A percentile compares a stretch with the other conserved stretches of the same genome.
These are phyloP conservation scores for Diplodia intermedia DNA, from an alignment of 2,329 filamentous ascomycete species.

Conservation along the genomic window DNA sequence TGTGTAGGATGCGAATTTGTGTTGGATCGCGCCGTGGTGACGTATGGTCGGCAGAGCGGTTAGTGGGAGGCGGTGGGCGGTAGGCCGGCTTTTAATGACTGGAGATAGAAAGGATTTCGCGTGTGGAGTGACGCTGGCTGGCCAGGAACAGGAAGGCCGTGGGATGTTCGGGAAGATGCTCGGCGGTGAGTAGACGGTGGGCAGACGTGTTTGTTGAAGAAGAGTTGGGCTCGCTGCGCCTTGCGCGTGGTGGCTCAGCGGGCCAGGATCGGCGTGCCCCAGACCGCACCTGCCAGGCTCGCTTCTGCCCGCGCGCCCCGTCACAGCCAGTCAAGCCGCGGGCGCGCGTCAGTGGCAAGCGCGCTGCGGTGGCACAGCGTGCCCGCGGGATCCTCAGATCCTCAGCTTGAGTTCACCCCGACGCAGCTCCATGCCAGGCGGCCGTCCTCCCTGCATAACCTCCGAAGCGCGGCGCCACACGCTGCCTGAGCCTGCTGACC, in stretches of 20 bases:
- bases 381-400: background rate
- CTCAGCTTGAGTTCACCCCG: background rate
- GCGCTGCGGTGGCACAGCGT: slow-evolving; percentile 4
- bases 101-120: background rate
- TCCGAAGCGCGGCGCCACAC: slow-evolving; percentile 18
- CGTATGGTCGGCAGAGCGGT: background rate
- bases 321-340: background rate
- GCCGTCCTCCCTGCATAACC: background rate
- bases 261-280: slow-evolving; percentile 5
- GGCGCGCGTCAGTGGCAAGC: background rate
- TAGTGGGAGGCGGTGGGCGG: slow-evolving; percentile 5
- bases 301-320: background rate
- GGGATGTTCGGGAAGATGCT: background rate
- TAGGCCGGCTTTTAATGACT: slow-evolving; percentile 5
- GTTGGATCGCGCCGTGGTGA: slow-evolving; percentile 13
- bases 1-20: background rate
- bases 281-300: slow-evolving; percentile 11
- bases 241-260: slow-evolving; percentile 17
- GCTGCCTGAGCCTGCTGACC: slow-evolving; percentile 25
- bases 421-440: background rate
- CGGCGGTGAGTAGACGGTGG: slow-evolving; percentile 9
- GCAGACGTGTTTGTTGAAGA: background rate
- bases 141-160: slow-evolving; percentile 8
- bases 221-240: slow-evolving; percentile 20
- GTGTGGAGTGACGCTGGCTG: slow-evolving; percentile 10